Conservation (phyloP, 257 asterid species). For the Nicotiana attenuata region DNA sequence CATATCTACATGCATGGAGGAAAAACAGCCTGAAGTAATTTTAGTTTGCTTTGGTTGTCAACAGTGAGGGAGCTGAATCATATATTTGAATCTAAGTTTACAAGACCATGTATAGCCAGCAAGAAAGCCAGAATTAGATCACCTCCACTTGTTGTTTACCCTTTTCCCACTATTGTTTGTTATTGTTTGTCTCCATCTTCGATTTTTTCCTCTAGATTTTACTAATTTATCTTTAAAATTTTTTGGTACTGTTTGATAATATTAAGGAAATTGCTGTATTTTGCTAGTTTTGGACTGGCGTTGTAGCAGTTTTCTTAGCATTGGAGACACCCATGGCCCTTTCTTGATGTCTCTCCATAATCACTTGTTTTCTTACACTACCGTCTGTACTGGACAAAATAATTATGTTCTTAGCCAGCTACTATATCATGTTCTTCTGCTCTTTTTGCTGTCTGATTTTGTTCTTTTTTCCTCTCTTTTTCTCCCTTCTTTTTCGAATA, state of each 20-base stretch:
- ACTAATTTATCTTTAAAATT: background rate
- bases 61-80: background rate
- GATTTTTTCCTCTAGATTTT: background rate
- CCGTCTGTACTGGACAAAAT: background rate
- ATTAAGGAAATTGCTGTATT: background rate
- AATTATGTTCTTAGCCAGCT: constrained; percentile 4
- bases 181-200: background rate
- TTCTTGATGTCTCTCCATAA: background rate
- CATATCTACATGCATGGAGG: background rate
- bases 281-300: background rate
- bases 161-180: background rate
- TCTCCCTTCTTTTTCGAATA: background rate
- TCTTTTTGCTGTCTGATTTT: background rate
- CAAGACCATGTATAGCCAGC: constrained; percentile 1
- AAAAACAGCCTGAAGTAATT: background rate
- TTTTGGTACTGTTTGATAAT: background rate
- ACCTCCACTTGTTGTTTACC: constrained; percentile 3
- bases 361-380: background rate
- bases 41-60: constrained; percentile 4
- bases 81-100: background rate
- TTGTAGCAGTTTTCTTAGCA: background rate
- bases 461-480: background rate
- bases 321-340: constrained; percentile 12
- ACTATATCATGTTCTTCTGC: constrained; percentile 1
- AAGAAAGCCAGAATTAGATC: background rate